These are phyloP conservation scores for Saussurea involucrata DNA, from an alignment of 129 eudicot species.

Conservation along the genomic window DNA sequence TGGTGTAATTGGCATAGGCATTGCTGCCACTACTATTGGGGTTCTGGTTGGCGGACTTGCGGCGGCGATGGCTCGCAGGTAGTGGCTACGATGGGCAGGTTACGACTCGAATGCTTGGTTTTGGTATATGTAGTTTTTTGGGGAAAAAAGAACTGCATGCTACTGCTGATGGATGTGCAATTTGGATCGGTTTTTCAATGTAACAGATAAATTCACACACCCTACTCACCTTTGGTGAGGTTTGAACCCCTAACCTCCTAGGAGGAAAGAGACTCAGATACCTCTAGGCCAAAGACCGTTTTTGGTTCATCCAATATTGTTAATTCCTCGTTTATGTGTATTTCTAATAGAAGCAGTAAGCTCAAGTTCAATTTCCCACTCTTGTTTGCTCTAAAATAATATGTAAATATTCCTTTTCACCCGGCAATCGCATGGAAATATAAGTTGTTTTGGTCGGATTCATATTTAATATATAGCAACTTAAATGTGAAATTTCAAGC, in stretches of 20 bases:
- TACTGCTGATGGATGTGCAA: neutral
- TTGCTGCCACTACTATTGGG: conserved; percentile 1
- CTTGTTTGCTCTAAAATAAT: too few species aligned
- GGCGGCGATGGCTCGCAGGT: neutral
- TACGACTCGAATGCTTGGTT: neutral
- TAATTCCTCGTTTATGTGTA: too few species aligned
- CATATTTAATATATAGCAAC: neutral
- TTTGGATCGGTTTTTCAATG: neutral
- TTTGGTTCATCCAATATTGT: too few species aligned
- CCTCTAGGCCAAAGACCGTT: too few species aligned
- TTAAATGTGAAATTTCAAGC: neutral
- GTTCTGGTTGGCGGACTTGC: neutral
- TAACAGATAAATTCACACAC: too few species aligned
- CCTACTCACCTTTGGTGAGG: too few species aligned
- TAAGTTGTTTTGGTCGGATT: neutral
- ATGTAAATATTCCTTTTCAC: neutral
- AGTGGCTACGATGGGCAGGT: neutral
- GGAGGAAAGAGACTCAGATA: too few species aligned
- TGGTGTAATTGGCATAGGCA: conserved; percentile 1
- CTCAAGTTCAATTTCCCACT: too few species aligned
- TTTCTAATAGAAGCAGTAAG: too few species aligned
- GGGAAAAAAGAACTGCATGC: neutral
- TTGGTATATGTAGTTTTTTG: neutral
- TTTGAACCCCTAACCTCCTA: too few species aligned
- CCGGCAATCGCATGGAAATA: neutral